Evolutionary conservation across 2,329 filamentous ascomycete species (phyloP).

Genomic region (Thielaviopsis cerberus): DNA sequence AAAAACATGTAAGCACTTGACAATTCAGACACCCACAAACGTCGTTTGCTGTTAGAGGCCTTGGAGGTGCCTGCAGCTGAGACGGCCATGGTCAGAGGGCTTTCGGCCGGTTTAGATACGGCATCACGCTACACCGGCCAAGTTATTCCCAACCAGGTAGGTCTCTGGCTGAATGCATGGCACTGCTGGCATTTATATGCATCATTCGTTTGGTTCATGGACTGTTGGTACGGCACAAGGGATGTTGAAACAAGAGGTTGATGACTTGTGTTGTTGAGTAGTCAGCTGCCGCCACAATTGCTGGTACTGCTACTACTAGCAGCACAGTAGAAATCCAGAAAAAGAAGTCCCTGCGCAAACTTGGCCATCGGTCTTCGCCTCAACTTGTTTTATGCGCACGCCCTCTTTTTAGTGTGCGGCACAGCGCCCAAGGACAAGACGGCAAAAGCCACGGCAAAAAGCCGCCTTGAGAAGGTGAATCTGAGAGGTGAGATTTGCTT

Average conservation of each 20-base stretch:
- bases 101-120: neutral
- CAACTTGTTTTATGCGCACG: neutral
- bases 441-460: neutral
- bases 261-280: neutral
- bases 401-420: neutral
- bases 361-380: neutral
- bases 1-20: neutral
- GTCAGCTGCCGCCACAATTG: too few relatives aligned
- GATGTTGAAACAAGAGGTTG: neutral
- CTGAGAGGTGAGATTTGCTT: neutral
- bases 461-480: neutral
- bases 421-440: neutral
- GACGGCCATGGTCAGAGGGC: neutral
- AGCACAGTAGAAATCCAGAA: neutral
- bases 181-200: too few relatives aligned
- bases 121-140: neutral
- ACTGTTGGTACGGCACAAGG: neutral
- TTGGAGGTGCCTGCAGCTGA: neutral
- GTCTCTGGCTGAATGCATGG: too few relatives aligned
- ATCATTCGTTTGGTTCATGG: too few relatives aligned
- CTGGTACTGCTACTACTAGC: too few relatives aligned
- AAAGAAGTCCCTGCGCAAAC: neutral
- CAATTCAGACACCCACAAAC: neutral
- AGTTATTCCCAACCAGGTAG: too few relatives aligned
- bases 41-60: neutral